Evolutionary conservation across 164 flowering plant genomes (phyloP).

Genomic region (Houttuynia cordata): DNA sequence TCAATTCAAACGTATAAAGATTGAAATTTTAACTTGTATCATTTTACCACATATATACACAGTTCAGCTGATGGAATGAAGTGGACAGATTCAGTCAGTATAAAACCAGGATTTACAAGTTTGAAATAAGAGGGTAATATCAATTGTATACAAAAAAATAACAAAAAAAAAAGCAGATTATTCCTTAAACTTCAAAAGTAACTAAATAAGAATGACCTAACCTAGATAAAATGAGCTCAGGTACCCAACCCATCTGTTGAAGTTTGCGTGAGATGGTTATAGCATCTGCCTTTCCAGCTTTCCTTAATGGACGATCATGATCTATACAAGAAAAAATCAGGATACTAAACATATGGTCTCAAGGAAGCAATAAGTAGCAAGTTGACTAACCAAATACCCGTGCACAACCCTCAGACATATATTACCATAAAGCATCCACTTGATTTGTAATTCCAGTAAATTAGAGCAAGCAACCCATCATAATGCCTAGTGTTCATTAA

Average conservation of each 20-base stretch:
- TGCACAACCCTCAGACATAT: too few species aligned
- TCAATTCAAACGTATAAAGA: background rate
- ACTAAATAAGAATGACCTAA: slow-evolving; percentile 10
- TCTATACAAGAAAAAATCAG: slow-evolving; percentile 25
- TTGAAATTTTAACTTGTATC: background rate
- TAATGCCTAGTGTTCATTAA: too few species aligned
- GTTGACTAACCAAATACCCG: too few species aligned
- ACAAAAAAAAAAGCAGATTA: too few species aligned
- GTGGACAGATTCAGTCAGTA: background rate
- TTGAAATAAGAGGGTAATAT: background rate
- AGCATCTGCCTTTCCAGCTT: slow-evolving; percentile 66
- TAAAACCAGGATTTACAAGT: background rate
- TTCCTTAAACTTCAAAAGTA: background rate
- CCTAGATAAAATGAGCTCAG: slow-evolving; percentile 84
- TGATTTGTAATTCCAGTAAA: too few species aligned
- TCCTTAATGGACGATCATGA: slow-evolving; percentile 88
- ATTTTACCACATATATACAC: background rate
- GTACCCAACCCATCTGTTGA: slow-evolving; percentile 73
- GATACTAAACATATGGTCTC: background rate
- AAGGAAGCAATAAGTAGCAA: too few species aligned
- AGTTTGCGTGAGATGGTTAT: slow-evolving; percentile 49
- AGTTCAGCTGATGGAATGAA: background rate
- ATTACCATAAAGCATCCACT: too few species aligned
- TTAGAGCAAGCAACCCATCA: too few species aligned
- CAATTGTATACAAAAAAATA: too few species aligned